A percentile compares a stretch with the other conserved stretches of the same genome.
These are phyloP conservation scores for Zanthoxylum bungeanum DNA, from an alignment of 345 rosid species.

Conservation along the genomic window DNA sequence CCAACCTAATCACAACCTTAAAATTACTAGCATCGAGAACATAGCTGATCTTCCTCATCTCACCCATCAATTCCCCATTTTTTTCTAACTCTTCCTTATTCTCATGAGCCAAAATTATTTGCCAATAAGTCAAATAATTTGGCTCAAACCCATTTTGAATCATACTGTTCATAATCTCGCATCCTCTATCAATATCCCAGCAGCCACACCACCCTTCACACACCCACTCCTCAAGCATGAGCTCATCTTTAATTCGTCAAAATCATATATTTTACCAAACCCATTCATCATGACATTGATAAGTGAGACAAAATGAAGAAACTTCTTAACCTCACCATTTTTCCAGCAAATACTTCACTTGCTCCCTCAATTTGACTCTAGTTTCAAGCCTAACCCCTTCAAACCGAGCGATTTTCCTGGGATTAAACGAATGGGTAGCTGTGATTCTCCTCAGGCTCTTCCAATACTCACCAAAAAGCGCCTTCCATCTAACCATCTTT, in stretches of 20 bases:
- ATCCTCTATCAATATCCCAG: no score
- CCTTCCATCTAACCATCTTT: no score
- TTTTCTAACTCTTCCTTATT: no score
- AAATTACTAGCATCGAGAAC: no score
- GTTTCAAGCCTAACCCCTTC: conserved; percentile 29
- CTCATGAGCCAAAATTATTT: no score
- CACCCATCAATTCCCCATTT: no score
- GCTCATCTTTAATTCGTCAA: conserved; percentile 25
- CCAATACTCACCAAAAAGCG: conserved; percentile 79
- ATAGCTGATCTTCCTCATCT: no score
- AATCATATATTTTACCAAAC: conserved; percentile 43
- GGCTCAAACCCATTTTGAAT: no score
- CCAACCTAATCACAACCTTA: no score
- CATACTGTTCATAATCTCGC: no score
- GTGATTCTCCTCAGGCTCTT: conserved; percentile 79
- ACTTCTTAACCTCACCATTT: conserved; percentile 25
- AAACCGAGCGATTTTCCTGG: conserved; percentile 37
- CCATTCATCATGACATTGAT: conserved; percentile 49
- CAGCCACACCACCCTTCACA: conserved; percentile 47
- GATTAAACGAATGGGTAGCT: conserved; percentile 44
- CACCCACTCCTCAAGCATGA: conserved; percentile 37
- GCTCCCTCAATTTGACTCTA: conserved; percentile 29
- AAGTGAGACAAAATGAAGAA: conserved; percentile 43
- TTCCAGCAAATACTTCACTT: conserved; percentile 23
- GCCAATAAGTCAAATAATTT: no score